These are phyloP conservation scores for Tubosaeta sp. DNA, from an alignment of 768 basidiomycete species.

Conservation along the genomic window DNA sequence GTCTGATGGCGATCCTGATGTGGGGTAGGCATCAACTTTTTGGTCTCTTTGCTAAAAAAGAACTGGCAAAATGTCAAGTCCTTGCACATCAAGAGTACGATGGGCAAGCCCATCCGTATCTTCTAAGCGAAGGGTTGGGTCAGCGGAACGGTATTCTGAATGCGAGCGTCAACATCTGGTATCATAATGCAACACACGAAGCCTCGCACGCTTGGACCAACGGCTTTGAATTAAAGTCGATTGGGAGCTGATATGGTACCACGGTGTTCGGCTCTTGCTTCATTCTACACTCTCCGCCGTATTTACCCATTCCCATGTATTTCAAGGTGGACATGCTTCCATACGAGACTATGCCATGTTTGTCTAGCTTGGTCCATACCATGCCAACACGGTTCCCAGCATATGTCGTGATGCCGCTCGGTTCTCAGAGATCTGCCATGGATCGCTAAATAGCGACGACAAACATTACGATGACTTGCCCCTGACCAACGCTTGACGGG, in stretches of 20 bases:
- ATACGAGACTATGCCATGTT: conserved; percentile 6
- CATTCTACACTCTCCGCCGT: conserved; percentile 7
- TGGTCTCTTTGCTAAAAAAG: conserved; percentile 98
- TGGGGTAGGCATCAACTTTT: conserved; percentile 91
- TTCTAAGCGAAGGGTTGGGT: conserved; percentile 51
- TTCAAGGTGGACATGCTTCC: conserved; percentile 4
- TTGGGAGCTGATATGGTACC: conserved; percentile 79
- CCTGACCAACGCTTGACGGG: conserved; percentile 8
- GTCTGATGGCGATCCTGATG: background rate
- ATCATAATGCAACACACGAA: conserved; percentile 86
- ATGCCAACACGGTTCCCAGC: conserved; percentile 13
- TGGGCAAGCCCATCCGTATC: conserved; percentile 97
- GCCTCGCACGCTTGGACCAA: conserved; percentile 99
- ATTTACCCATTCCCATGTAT: conserved; percentile 21
- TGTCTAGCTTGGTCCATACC: background rate
- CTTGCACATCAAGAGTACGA: conserved; percentile 96
- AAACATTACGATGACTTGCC: conserved; percentile 6
- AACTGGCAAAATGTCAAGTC: conserved; percentile 99
- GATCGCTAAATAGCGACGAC: background rate
- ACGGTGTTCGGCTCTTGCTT: conserved; percentile 21
- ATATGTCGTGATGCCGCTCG: background rate
- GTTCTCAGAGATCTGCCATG: conserved; percentile 6
- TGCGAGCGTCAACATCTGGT: conserved; percentile 22
- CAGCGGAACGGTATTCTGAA: conserved; percentile 12
- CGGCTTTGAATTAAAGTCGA: conserved; percentile 69